phyloP scores from a whole-genome alignment of 2,329 filamentous ascomycete genomes.

The Neonectria sp. region DNA sequence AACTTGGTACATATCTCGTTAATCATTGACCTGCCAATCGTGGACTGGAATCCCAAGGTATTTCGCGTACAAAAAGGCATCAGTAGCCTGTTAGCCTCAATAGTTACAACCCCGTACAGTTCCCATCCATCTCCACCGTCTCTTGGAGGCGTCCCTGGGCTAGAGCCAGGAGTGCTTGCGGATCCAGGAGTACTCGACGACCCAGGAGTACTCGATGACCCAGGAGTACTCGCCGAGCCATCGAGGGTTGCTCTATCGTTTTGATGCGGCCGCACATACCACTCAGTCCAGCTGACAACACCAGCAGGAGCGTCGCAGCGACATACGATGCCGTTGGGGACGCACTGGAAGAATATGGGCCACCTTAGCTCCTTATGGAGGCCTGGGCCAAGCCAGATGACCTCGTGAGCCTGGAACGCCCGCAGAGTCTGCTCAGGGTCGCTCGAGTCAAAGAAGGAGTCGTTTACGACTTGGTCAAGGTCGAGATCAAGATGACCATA shows the following conservation, averaged over 20 bases:
- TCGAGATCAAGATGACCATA: slow-evolving; percentile 52
- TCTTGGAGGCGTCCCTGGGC: slow-evolving; percentile 16
- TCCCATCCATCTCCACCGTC: slow-evolving; percentile 45
- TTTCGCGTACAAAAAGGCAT: slow-evolving; percentile 50
- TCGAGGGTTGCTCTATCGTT: not conserved
- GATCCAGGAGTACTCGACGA: slow-evolving; percentile 28
- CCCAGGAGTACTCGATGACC: slow-evolving; percentile 40
- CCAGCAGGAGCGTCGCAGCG: slow-evolving; percentile 58
- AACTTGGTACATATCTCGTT: slow-evolving; percentile 32
- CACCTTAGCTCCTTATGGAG: slow-evolving; percentile 57
- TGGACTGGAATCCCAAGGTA: slow-evolving; percentile 31
- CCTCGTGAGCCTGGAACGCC: slow-evolving; percentile 49
- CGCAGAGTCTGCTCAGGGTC: slow-evolving; percentile 51
- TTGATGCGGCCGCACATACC: slow-evolving; percentile 42
- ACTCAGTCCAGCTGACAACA: slow-evolving; percentile 59
- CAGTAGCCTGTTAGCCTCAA: slow-evolving; percentile 51
- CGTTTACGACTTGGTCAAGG: slow-evolving; percentile 51
- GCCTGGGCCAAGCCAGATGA: slow-evolving; percentile 55
- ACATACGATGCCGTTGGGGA: slow-evolving; percentile 57
- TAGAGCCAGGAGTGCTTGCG: slow-evolving; percentile 39
- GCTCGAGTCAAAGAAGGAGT: slow-evolving; percentile 57
- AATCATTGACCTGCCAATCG: slow-evolving; percentile 32
- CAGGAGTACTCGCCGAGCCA: slow-evolving; percentile 35
- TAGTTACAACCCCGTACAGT: slow-evolving; percentile 47
- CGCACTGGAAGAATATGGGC: slow-evolving; percentile 60